Evolutionary conservation across 2,329 filamentous ascomycete species (phyloP), one percentile per base, ranked within the genome.

Genomic region (Sporothrix inflata): DNA sequence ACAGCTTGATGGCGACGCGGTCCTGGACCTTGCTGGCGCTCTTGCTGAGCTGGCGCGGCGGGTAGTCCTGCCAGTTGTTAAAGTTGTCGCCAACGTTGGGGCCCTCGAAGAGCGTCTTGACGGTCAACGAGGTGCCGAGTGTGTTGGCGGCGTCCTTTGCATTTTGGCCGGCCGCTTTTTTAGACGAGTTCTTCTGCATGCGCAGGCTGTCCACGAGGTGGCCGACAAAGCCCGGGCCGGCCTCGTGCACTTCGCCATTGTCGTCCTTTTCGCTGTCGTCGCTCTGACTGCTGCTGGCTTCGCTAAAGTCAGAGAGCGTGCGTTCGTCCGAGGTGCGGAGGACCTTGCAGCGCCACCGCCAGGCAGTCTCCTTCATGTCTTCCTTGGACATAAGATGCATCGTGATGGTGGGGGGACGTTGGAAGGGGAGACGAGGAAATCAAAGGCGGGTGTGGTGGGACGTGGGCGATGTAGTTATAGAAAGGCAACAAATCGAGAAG

Each of bases 1-100:
- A 85, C 24, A 85, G 77, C 73, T 81, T 83, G 78, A 86, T 83
- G 72, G 84, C 83, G 16, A 82, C 80, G 3, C 80, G 79, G 65
- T 82, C 80, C 57, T 84, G 79, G 7, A 77, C 79, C 53, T 78
- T 78, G 63, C 78, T 76, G 3, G 77, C 78, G 30, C 78, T 78
- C 71, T 83, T 83, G 77, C 80, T 83, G 70, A 83, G 76, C 77
- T 83, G 81, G 73, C 80, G 81, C 47, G 83, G 83, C 3, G 83
- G 83, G 69, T 81, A 81, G 72, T 82, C 79, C 42, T 81, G 80
- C 82, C 82, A 84, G 69, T 82, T 77, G 71, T 77, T 82, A 53
- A 74, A 42, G 67, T 67, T 69, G 0, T 73, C 68, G 11, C 69
- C 70, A 8, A 77, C 78, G 47, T 78, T 75, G 45, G 76, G 77